Evolutionary conservation across 768 basidiomycete genomes (phyloP).

Genomic region (Stropharia rugosoannulata): DNA sequence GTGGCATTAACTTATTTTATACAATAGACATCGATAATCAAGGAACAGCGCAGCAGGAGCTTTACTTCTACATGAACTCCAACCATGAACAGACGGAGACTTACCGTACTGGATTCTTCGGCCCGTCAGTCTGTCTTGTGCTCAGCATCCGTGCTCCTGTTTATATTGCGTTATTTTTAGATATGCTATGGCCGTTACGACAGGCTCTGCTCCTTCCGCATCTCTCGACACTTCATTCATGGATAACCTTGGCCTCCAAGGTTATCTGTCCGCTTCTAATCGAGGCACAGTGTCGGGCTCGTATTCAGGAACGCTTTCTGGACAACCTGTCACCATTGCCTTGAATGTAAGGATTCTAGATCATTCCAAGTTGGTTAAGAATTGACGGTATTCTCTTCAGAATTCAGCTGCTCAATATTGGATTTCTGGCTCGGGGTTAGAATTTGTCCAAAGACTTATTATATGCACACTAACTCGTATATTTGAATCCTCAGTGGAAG

Average conservation of each 20-base stretch:
- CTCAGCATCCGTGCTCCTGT: background rate
- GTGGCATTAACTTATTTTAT: background rate
- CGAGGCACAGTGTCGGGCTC: slow-evolving; percentile 44
- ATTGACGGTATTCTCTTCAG: slow-evolving; percentile 14
- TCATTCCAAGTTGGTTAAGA: background rate
- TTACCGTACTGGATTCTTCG: slow-evolving; percentile 46
- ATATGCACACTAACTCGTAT: background rate
- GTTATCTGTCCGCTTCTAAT: slow-evolving; percentile 41
- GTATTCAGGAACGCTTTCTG: slow-evolving; percentile 41
- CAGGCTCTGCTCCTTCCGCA: slow-evolving; percentile 41
- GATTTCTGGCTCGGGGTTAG: slow-evolving; percentile 38
- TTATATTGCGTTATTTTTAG: slow-evolving; percentile 13
- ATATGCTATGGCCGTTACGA: slow-evolving; percentile 43
- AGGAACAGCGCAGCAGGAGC: slow-evolving; percentile 43
- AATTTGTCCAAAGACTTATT: background rate
- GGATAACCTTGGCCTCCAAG: slow-evolving; percentile 39
- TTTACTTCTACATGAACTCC: slow-evolving; percentile 52
- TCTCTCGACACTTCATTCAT: slow-evolving; percentile 42
- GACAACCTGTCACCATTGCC: slow-evolving; percentile 37
- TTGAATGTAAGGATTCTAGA: slow-evolving; percentile 31
- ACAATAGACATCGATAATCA: slow-evolving; percentile 46
- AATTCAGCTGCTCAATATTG: slow-evolving; percentile 49
- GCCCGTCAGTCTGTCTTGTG: slow-evolving; percentile 30
- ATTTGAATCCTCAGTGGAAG: slow-evolving; percentile 26
- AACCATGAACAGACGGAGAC: slow-evolving; percentile 44